Evolutionary conservation across 148 eudicot genomes (phyloP), one percentile per base, ranked within the genome.

Genomic region (Diospyros kaki): DNA sequence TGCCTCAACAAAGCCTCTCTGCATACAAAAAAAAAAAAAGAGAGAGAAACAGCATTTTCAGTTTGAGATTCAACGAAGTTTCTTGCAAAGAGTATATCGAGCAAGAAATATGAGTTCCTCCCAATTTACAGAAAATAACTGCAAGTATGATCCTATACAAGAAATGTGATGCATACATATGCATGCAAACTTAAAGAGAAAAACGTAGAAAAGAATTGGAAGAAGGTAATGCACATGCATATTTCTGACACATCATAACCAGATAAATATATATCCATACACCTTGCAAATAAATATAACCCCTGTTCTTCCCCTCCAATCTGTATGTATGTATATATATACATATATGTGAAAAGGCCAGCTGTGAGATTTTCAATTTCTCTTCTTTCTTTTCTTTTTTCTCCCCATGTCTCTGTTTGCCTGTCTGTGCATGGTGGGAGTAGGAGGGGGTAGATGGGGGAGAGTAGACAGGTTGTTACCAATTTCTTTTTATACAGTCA

Each of bases 1-100:
- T 42, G 98, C 97, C 81, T 87, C 89, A 58, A 94, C 98, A 83
- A 91, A 94, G 52, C 97, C 98, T 84, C 81, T 92, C 97, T 94
- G 87, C 46, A 28, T 28, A 28, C 28, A 28, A 66, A 61, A 68
- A 40, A 48, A 59, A 72, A 44, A 64, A 55, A 5, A 73, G 55
- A 18, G 41, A 68, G 58, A 59, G 38, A 13, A 40, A 41, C 46
- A 64, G 38, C 44, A 51, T 9, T 14, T 39, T 73, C 8, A 62
- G 46, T 14, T 73, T 50, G 44, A 15, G 7, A 50, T 73, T 50
- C 68, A 61, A 62, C 58, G n/a, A 38, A 38, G 15, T 39, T 73
- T 61, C 28, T 50, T 38, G 8, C 1, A 6, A 45, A 64, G 28
- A 66, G 53, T 51, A 51, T 11, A 68, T 68, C 40, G 18, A 51